Percentiles rank a stretch among this genome's conserved stretches.
Evolutionary conservation across 2,329 filamentous ascomycete species (phyloP).

Genomic region (Talaromyces sp.): DNA sequence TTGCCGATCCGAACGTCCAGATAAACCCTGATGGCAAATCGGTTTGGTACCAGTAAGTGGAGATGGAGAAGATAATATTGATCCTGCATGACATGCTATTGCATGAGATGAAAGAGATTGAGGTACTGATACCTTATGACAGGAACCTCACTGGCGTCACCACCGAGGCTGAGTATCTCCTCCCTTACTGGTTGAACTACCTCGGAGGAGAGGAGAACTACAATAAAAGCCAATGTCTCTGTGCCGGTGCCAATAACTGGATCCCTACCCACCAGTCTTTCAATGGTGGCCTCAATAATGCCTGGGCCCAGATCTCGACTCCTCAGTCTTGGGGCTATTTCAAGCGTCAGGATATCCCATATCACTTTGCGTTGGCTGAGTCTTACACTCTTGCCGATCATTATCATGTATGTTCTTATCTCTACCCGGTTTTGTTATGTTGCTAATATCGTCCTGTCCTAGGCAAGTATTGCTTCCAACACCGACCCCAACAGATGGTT

Average conservation of each 20-base stretch:
- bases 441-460: background rate
- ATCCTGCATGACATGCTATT: constrained; percentile 23
- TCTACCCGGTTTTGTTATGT: background rate
- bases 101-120: too few relatives aligned
- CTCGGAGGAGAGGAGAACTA: constrained; percentile 15
- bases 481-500: constrained; percentile 15
- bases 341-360: constrained; percentile 14
- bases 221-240: constrained; percentile 15
- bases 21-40: constrained; percentile 44
- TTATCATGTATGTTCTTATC: constrained; percentile 10
- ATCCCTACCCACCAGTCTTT: constrained; percentile 11
- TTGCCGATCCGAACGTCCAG: constrained; percentile 56
- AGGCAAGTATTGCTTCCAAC: constrained; percentile 14
- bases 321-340: constrained; percentile 17
- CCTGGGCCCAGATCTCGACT: constrained; percentile 2
- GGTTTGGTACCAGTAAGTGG: constrained; percentile 48
- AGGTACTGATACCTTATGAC: constrained; percentile 30
- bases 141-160: constrained; percentile 43
- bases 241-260: constrained; percentile 16
- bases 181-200: constrained; percentile 16
- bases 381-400: constrained; percentile 12
- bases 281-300: constrained; percentile 13
- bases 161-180: constrained; percentile 7
- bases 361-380: constrained; percentile 15
- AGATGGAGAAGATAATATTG: background rate